Base-by-base conservation (phyloP, 2,329 filamentous ascomycete species). In the Diaporthe destruens region DNA sequence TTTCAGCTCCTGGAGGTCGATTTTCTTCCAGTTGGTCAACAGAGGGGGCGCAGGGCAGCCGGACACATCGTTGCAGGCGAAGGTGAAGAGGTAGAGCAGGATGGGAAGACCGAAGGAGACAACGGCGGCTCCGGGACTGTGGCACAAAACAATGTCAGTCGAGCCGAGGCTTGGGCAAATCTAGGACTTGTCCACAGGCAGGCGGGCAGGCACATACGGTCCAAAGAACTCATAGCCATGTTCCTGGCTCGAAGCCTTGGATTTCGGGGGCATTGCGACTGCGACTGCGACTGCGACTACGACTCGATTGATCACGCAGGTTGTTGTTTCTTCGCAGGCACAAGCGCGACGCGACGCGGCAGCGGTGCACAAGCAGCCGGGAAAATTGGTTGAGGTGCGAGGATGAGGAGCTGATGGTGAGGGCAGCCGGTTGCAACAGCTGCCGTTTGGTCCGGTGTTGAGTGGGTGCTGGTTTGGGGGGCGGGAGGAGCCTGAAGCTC, bases 1-100 rank as follows among this genome's bases (percentile, higher is more conserved):
- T 85, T 96, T 96, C 77, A 98, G 84, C 77, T 89, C 88, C 25
- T 92, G 89, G 61, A 95, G 84, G 54, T 91, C 91, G 73, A 98
- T 84, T 11, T 89, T 92, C 71, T 88, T 91, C 67, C 67, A 70
- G 42, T 93, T 95, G 76, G 88, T 87, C 49, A 97, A 87, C 11
- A 96, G 87, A 5, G 93, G 94, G 4, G 95, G 94, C 3, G 94
- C 92, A 59, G 96, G 96, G 80, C 96, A 98, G 72, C 96, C 96
- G 11, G 94, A 92, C 75, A 97, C 86, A 81, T 98, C 95, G 84
- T 98, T 98, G 88, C 96, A 98, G 78, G 92, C 86, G 80, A 98
- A 97, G 59, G 91, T 88, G 80, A 96, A 92, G 77, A 91, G 80
- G 83, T 96, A 97, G 77, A 94, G 89, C 75, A 95, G 87, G 54